Evolutionary conservation across 2,329 filamentous ascomycete genomes (phyloP).

Genomic region (Cyphellophora attinorum): DNA sequence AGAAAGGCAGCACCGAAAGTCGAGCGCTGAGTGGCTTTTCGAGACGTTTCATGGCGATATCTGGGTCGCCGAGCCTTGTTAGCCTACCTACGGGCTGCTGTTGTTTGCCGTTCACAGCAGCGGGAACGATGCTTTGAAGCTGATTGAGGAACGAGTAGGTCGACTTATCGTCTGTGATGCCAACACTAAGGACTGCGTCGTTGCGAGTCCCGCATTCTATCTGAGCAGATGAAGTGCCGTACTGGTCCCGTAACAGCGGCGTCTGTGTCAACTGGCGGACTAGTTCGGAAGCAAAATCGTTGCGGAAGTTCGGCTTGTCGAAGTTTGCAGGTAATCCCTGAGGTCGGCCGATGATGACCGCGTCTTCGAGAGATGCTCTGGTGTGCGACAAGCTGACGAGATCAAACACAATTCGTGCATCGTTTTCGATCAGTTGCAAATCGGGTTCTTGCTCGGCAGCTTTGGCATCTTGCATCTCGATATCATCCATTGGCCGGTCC

Average conservation of each 20-base stretch:
- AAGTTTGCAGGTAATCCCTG: neutral
- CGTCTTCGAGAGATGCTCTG: neutral
- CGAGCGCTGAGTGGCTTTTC: conserved; percentile 45
- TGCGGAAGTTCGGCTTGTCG: neutral
- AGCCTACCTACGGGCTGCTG: neutral
- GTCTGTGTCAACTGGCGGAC: neutral
- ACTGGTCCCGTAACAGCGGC: neutral
- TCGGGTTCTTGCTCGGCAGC: neutral
- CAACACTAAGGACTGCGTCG: neutral
- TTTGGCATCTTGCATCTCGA: too few relatives aligned
- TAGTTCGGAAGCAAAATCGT: neutral
- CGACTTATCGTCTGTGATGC: neutral
- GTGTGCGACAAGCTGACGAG: neutral
- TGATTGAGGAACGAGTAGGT: neutral
- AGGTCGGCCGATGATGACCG: neutral
- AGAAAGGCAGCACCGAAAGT: conserved; percentile 48
- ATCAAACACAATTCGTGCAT: neutral
- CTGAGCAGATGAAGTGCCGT: neutral
- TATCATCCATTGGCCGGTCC: too few relatives aligned
- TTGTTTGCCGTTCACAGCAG: too few relatives aligned
- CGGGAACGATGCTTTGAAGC: neutral
- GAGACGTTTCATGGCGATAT: conserved; percentile 34
- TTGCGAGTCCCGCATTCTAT: neutral
- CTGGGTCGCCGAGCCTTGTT: neutral
- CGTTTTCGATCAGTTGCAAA: too few relatives aligned